Conservation (phyloP, 345 rosid species). For the Passiflora organensis region DNA sequence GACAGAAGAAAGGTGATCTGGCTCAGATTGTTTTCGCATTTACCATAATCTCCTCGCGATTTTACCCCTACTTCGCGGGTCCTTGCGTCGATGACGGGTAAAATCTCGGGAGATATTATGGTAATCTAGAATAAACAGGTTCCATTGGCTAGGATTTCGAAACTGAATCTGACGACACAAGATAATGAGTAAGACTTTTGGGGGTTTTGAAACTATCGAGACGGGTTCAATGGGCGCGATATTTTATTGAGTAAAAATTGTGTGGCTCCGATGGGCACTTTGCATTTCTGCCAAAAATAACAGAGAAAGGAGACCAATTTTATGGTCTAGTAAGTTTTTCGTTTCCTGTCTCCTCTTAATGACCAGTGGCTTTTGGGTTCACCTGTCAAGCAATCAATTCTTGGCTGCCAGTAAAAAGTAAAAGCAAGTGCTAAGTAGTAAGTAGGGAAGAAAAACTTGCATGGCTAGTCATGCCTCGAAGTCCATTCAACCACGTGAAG, state of each 20-base stretch:
- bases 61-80: neutral
- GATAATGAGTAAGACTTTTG: slow-evolving; percentile 29
- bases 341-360: neutral
- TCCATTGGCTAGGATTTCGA: slow-evolving; percentile 42
- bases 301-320: neutral
- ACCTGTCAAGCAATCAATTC: slow-evolving; percentile 7
- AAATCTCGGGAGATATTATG: neutral
- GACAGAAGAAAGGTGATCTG: slow-evolving; percentile 23
- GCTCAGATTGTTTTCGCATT: slow-evolving; percentile 17
- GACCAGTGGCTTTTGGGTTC: slow-evolving; percentile 11
- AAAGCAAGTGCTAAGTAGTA: too few species aligned
- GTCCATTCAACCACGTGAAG: too few species aligned
- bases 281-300: neutral
- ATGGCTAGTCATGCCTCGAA: neutral
- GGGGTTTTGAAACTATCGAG: slow-evolving; percentile 25
- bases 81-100: neutral
- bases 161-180: slow-evolving; percentile 44
- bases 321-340: neutral
- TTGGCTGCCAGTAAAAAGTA: neutral
- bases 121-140: slow-evolving; percentile 9
- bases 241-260: slow-evolving; percentile 2
- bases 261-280: slow-evolving; percentile 27
- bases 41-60: slow-evolving; percentile 12
- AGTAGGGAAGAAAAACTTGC: neutral
- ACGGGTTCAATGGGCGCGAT: slow-evolving; percentile 33